Evolutionary conservation across 2,329 filamentous ascomycete species (phyloP), one percentile per base, ranked within the genome.

Genomic region (Fusarium citri): DNA sequence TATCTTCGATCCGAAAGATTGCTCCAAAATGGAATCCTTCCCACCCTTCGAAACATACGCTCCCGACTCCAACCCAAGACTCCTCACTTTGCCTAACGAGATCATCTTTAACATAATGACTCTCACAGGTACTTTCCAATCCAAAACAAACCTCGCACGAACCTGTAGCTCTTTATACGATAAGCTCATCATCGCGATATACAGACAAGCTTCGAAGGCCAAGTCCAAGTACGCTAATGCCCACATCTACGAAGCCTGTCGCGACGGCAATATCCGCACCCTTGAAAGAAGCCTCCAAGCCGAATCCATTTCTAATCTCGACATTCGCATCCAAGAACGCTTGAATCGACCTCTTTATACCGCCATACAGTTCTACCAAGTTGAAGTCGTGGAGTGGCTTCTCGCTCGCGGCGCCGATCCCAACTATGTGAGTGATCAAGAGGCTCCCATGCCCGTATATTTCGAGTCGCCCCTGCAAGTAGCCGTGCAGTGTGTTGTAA

Each of bases 201-300:
- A 51, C 48, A 51, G 16, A 16, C 48, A 40, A 51, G 48, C 48
- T 23, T 51, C 31, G 1, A 34, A 34, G 10, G 31, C 31, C 14
- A 40, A 26, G 12, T 40, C 18, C 14, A 11, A 26, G 18, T 6
- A 23, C 22, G 48, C 31, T 14, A 3, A 23, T 2, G 48, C 22
- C 0, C 31, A 40, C 22, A 51, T 51, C 48, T 51, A 51, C 48
- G 48, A 51, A 51, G 31, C 48, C 22, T 51, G 31, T 8, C 31
- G 48, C 22, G 48, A 40, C 22, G 48, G 48, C 31, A 51, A 51
- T 22, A 40, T 51, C 23, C 48, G 15, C 14, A 51, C 48, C 6
- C 48, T 51, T 18, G 48, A 40, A 20, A 37, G 18, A 25, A 40
- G 16, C 22, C 23, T 51, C 6, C 48, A 12, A 26, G 30, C 47